Conservation (phyloP, 140 eudicot species). For the Erigeron philadelphicus region DNA sequence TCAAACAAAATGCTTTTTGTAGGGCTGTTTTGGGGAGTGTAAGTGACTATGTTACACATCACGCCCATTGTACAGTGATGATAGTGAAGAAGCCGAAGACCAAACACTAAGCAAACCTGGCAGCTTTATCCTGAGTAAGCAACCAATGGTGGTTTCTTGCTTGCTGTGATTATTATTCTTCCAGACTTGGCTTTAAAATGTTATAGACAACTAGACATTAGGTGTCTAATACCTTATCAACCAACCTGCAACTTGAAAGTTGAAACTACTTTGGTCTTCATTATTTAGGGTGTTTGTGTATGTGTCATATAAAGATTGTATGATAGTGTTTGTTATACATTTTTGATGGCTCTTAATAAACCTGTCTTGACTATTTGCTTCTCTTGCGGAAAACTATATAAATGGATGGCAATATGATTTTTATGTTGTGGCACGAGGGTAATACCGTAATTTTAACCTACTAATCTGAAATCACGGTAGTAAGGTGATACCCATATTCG, state of each 20-base stretch:
- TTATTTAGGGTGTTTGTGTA: conserved; percentile 16
- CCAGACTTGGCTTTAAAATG: conserved; percentile 5
- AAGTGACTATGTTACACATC: conserved; percentile 90
- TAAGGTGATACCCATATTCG: not conserved
- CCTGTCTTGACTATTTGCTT: not conserved
- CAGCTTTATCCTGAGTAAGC: conserved; percentile 15
- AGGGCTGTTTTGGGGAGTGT: conserved; percentile 97
- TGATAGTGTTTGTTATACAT: not conserved
- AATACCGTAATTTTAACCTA: not conserved
- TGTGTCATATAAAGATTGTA: conserved; percentile 1
- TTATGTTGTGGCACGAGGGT: no score
- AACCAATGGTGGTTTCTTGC: not conserved
- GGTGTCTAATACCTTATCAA: conserved; percentile 3
- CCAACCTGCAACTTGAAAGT: conserved; percentile 21
- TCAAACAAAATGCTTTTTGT: conserved; percentile 12
- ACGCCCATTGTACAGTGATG: conserved; percentile 93
- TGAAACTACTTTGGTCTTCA: conserved; percentile 5
- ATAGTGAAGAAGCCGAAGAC: conserved; percentile 82
- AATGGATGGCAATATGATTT: not conserved
- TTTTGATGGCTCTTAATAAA: not conserved
- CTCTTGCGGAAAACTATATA: not conserved
- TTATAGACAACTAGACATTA: conserved; percentile 14
- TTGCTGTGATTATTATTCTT: conserved; percentile 10
- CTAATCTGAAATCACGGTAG: not conserved
- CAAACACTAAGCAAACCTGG: conserved; percentile 40